phyloP scores from a whole-genome alignment of 2,329 filamentous ascomycete genomes.

The Calonectria pseudoreteaudii region DNA sequence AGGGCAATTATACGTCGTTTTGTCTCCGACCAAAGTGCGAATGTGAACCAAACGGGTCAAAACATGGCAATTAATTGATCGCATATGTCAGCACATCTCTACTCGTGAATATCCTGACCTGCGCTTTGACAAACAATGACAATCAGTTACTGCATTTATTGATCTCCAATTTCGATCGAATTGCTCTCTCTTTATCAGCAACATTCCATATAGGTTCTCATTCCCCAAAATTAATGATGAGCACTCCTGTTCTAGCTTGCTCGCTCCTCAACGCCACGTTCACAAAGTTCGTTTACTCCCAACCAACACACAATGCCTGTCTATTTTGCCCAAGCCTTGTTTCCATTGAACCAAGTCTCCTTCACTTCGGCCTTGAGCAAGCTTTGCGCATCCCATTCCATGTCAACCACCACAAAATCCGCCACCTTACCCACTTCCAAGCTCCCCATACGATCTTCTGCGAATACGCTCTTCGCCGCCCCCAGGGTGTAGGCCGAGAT shows the following conservation, averaged over 20 bases:
- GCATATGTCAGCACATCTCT: background rate
- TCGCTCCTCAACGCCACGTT: background rate
- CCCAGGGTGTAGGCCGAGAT: slow-evolving; percentile 62
- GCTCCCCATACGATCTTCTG: slow-evolving; percentile 61
- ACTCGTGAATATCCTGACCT: background rate
- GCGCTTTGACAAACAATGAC: background rate
- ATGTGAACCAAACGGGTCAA: background rate
- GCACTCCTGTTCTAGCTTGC: background rate
- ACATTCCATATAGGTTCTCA: no score
- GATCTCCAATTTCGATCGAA: background rate
- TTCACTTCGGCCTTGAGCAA: slow-evolving; percentile 16
- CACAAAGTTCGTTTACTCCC: background rate
- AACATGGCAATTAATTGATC: background rate
- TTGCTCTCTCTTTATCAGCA: no score
- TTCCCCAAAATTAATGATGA: background rate
- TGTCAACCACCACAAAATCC: slow-evolving; percentile 54
- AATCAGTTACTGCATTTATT: background rate
- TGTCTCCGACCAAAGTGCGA: background rate
- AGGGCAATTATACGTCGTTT: background rate
- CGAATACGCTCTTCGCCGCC: slow-evolving; percentile 64
- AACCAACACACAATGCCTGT: background rate
- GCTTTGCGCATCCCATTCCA: slow-evolving; percentile 20
- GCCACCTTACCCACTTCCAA: slow-evolving; percentile 62
- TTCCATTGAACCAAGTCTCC: slow-evolving; percentile 18
- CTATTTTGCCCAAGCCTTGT: background rate